Evolutionary conservation across 768 basidiomycete species (phyloP), one percentile per base, ranked within the genome.

Genomic region (Leucocoprinus leucothites): DNA sequence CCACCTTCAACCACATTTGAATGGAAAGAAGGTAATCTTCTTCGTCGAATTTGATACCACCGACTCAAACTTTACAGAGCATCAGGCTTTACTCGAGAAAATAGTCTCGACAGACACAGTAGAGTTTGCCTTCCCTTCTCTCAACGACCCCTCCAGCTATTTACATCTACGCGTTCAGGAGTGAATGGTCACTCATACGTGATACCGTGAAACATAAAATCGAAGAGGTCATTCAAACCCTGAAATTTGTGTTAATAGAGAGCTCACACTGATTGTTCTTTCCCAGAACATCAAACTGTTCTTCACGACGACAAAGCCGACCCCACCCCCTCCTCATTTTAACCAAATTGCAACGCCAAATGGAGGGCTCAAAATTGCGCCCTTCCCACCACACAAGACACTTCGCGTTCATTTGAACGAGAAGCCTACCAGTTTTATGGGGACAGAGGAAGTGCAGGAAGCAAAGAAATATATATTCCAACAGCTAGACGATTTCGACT

Each of bases 141-240:
- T 7, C 34, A 41, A n/a, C 40, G 44, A 44, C 19, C 49, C 38
- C 46, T 56, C 40, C 49, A 53, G 51, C 46, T 42, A 44, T 41
- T 60, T 56, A 48, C 49, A 46, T 57, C 53, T 21, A 41, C 22
- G 44, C 46, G 56, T 48, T 41, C 70, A 87, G 87, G 62, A 72
- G 74, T 62, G 86, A 89, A 64, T 94, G 91, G 92, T 62, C 74
- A 18, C 68, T 75, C 38, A 74, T 94, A 42, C 82, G 88, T 36
- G 79, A 86, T 63, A 81, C 83, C 52, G 82, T 94, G 66, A 91
- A 91, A 67, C 66, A 78, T 66, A 90, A 84, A 67, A 73, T 92
- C 9, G 70, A 78, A 63, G 73, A 89, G 75, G 91, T 91, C 61
- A 51, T 59, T 48, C n/a, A 13, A 11, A 38, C 16, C 9, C 9